These are phyloP conservation scores for Agarophyton chilense DNA, from an alignment of 23 red algal species.

Conservation along the genomic window DNA sequence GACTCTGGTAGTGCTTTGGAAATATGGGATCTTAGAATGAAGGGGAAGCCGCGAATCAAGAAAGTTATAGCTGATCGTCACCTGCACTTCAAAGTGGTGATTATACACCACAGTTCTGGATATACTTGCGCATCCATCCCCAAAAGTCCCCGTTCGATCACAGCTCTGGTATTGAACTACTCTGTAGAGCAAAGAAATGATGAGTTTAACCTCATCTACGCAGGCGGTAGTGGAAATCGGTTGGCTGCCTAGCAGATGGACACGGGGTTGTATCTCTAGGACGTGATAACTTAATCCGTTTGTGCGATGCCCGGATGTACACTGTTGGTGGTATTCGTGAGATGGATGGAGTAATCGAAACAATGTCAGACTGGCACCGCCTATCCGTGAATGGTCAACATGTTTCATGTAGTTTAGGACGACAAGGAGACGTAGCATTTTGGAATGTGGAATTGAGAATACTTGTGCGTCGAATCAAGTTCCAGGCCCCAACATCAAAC, in stretches of 20 bases:
- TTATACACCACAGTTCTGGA: slow-evolving; percentile 32
- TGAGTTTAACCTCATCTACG: slow-evolving; percentile 14
- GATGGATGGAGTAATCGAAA: slow-evolving; percentile 38
- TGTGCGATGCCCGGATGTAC: slow-evolving; percentile 45
- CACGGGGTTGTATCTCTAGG: slow-evolving; percentile 47
- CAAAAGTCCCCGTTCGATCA: slow-evolving; percentile 31
- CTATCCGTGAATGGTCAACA: slow-evolving; percentile 3
- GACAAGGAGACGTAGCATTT: slow-evolving; percentile 22
- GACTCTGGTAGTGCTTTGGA: slow-evolving; percentile 46
- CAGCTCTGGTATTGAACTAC: slow-evolving; percentile 28
- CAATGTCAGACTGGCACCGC: slow-evolving; percentile 59
- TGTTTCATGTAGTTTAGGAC: slow-evolving; percentile 36
- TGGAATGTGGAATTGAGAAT: slow-evolving; percentile 48
- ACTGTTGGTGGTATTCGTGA: slow-evolving; percentile 15
- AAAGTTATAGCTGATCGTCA: slow-evolving; percentile 43
- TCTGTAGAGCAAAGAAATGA: neutral
- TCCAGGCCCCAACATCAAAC: neutral
- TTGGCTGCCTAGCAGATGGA: slow-evolving; percentile 46
- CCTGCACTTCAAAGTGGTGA: slow-evolving; percentile 16
- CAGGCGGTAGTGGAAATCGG: slow-evolving; percentile 38
- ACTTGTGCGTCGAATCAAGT: slow-evolving; percentile 6
- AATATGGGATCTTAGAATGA: slow-evolving; percentile 62
- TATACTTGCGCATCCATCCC: neutral
- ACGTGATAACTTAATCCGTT: slow-evolving; percentile 28
- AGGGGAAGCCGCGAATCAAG: slow-evolving; percentile 39